phyloP scores from a whole-genome alignment of 1,284 basidiomycete species.

The Trametes versicolor region DNA sequence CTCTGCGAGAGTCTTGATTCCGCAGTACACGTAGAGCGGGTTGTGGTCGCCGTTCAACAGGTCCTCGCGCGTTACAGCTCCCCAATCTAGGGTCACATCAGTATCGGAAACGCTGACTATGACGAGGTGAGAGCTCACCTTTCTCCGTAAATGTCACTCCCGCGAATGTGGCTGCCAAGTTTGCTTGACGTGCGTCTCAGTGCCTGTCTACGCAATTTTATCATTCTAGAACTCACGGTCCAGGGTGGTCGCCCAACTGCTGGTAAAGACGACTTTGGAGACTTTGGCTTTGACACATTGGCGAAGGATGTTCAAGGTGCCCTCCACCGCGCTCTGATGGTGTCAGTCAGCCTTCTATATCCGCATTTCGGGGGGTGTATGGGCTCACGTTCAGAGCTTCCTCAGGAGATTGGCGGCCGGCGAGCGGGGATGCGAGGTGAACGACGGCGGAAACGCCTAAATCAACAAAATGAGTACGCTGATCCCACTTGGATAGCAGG shows the following conservation, averaged over 20 bases:
- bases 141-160: conserved; percentile 14
- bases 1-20: conserved; percentile 36
- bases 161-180: conserved; percentile 5
- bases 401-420: conserved; percentile 21
- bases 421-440: conserved; percentile 35
- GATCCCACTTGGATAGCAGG: not conserved
- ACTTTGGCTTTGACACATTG: conserved; percentile 41
- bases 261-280: conserved; percentile 38
- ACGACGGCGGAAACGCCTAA: conserved; percentile 35
- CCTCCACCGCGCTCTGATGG: conserved; percentile 33
- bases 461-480: not conserved
- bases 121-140: not conserved
- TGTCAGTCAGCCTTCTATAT: not conserved
- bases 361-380: too few species aligned
- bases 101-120: not conserved
- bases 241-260: conserved; percentile 27
- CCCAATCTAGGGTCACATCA: conserved; percentile 27
- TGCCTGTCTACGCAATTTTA: too few species aligned
- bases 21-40: conserved; percentile 30
- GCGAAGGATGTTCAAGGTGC: conserved; percentile 41
- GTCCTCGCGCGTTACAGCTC: conserved; percentile 25
- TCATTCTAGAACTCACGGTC: conserved; percentile 2
- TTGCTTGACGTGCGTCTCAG: not conserved
- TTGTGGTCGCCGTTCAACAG: conserved; percentile 18
- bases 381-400: conserved; percentile 26